Evolutionary conservation across 345 rosid genomes (phyloP).

Genomic region (Lagerstroemia speciosa): DNA sequence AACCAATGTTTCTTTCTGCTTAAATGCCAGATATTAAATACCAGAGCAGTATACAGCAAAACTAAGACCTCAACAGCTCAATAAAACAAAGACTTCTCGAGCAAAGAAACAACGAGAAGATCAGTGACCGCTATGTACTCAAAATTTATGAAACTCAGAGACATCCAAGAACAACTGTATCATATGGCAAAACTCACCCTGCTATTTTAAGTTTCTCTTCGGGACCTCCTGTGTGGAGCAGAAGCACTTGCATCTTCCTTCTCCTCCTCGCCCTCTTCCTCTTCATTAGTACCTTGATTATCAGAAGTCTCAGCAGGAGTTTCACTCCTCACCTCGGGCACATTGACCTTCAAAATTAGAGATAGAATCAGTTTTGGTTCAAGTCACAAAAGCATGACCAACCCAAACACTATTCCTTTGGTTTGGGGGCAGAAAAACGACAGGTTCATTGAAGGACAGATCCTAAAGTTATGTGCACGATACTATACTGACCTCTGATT

Average conservation of each 20-base stretch:
- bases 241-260: background rate
- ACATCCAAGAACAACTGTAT: background rate
- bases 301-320: constrained; percentile 6
- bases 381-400: background rate
- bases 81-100: too few species aligned
- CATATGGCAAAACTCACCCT: constrained; percentile 3
- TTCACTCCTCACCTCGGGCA: constrained; percentile 7
- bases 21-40: background rate
- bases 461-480: background rate
- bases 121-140: background rate
- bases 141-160: background rate
- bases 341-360: constrained; percentile 18
- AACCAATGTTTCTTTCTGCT: background rate
- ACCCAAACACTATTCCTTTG: too few species aligned
- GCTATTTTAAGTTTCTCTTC: constrained; percentile 20
- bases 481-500: constrained; percentile 12
- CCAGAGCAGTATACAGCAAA: background rate
- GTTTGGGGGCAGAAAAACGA: too few species aligned
- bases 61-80: background rate
- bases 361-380: background rate
- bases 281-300: constrained; percentile 6
- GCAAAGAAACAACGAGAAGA: background rate
- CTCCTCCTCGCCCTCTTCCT: constrained; percentile 7
- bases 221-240: constrained; percentile 13
- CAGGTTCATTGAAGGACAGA: background rate